Base-by-base conservation (phyloP, 768 basidiomycete species). In the Amanita rimosa region DNA sequence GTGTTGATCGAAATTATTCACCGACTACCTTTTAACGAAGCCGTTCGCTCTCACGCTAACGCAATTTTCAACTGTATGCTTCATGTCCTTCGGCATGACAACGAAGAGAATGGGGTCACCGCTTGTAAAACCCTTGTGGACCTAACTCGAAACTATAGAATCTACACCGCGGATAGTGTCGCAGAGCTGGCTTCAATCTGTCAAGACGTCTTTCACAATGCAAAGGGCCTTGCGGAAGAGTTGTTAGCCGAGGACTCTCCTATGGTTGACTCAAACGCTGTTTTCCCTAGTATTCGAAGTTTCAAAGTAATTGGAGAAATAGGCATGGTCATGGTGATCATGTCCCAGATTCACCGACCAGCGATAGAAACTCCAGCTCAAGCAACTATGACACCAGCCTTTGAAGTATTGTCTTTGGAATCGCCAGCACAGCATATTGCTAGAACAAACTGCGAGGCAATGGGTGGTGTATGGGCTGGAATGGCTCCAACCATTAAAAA, bases 261-360 rank as follows among this genome's bases (percentile, higher is more conserved):
- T 1, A 48, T 65, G 14, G 58, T 81, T 17, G 82, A 89, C 54
- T 52, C 70, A 16, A 81, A 79, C 46, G 58, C 68, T 14, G 69
- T 83, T 33, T 67, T 85, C n/a, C 80, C 80, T 6, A 81, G 85
- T 41, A 76, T 83, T 48, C 78, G 80, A 50, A 94, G 91, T 61
- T 93, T 96, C 73, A 97, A 96, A 64, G 86, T 96, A 8, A 69
- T 97, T 9, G 83, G 88, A 11, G 96, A 99, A 67, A 85, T 95
- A 73, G 88, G 88, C 4, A 85, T 94, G 71, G 82, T 90, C 10
- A 81, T 95, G 60, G 87, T 93, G 24, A 79, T 92, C 22, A 85
- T 96, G 65, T 83, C 86, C 52, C 95, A 97, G 64, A 76, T 79
- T 34, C 84, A 89, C 55, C 76, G 83, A 38, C 66, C 70, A 6